phyloP scores from a whole-genome alignment of 1,284 basidiomycete genomes.

The Cutaneotrichosporon daszewskae region DNA sequence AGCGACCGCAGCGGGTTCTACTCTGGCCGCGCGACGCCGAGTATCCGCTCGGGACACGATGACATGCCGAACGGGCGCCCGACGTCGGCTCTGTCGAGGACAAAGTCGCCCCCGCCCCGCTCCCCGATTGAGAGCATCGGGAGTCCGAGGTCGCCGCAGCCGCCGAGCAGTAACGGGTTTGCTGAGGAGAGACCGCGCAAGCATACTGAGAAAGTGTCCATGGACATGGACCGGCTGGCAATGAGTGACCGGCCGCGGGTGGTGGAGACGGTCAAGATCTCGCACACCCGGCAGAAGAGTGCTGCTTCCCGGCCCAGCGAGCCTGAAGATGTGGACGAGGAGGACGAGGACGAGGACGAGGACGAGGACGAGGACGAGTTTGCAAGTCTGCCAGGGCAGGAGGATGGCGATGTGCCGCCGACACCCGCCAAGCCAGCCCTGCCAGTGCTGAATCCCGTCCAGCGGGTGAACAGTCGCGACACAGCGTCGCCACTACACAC shows the following conservation, averaged over 20 bases:
- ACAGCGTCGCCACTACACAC: neutral
- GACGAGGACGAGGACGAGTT: neutral
- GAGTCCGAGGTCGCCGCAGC: neutral
- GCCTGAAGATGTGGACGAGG: neutral
- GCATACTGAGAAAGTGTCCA: conserved; percentile 14
- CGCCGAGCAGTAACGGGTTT: too few species aligned
- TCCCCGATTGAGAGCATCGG: neutral
- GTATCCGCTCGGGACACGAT: conserved; percentile 13
- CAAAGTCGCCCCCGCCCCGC: neutral
- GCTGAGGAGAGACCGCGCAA: conserved; percentile 17
- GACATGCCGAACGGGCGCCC: conserved; percentile 4
- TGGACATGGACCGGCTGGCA: neutral
- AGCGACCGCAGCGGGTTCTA: conserved; percentile 25
- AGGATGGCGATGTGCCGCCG: conserved; percentile 3
- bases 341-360: neutral
- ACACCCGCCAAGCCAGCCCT: neutral
- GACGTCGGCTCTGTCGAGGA: neutral
- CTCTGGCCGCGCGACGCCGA: conserved; percentile 30
- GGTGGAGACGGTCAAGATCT: too few species aligned
- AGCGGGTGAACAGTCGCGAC: neutral
- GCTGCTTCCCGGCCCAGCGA: too few species aligned
- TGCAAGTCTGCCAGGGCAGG: neutral
- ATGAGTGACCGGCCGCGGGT: too few species aligned
- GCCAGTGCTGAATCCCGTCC: neutral
- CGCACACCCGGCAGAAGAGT: too few species aligned